phyloP scores from a whole-genome alignment of 768 basidiomycete species.

The Lentinula sp. region DNA sequence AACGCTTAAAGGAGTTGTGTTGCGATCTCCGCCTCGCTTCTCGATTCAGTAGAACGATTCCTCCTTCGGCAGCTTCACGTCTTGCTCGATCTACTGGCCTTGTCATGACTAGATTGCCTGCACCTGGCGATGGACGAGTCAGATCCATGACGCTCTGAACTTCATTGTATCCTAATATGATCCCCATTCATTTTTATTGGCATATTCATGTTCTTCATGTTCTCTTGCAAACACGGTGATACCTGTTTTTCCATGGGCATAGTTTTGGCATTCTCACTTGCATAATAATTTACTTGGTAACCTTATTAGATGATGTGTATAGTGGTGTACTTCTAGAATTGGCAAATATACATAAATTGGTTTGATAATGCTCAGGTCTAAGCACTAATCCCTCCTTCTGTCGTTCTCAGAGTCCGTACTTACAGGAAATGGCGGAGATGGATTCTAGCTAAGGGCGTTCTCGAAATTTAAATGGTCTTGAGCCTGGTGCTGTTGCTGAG shows the following conservation, averaged over 20 bases:
- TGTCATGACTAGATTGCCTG: background rate
- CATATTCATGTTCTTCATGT: background rate
- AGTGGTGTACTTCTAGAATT: background rate
- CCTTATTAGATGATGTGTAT: background rate
- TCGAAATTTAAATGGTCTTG: background rate
- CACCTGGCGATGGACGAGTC: slow-evolving; percentile 4
- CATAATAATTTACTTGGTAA: slow-evolving; percentile 6
- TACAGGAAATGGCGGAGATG: background rate
- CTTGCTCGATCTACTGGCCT: slow-evolving; percentile 3
- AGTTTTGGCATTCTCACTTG: background rate
- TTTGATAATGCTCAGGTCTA: background rate
- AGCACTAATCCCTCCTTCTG: no score
- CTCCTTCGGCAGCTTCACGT: background rate
- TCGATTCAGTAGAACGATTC: slow-evolving; percentile 5
- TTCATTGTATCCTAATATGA: background rate
- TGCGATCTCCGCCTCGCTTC: slow-evolving; percentile 38
- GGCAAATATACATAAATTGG: background rate
- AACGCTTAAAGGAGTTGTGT: slow-evolving; percentile 44
- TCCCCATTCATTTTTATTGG: background rate
- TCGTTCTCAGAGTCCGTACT: background rate
- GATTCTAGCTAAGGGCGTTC: background rate
- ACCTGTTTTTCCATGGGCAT: background rate
- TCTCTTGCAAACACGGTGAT: background rate
- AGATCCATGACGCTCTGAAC: slow-evolving; percentile 6
- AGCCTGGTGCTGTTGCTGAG: background rate